Percentiles rank a stretch among this genome's conserved stretches.
These are phyloP conservation scores for Primulina tabacum DNA, from an alignment of 257 asterid species.

Conservation along the genomic window DNA sequence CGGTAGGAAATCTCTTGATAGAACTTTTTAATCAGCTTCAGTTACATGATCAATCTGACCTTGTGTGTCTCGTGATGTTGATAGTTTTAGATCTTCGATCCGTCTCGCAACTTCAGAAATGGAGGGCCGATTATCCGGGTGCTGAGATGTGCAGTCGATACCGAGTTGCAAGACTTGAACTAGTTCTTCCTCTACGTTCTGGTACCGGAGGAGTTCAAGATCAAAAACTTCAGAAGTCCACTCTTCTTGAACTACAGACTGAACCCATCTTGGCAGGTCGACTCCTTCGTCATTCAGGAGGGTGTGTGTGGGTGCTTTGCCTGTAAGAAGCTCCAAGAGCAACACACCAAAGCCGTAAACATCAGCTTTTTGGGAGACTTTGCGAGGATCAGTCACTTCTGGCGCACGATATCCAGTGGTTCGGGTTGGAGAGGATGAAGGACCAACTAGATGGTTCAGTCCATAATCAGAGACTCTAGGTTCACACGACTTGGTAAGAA, in stretches of 20 bases:
- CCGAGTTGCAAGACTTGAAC: conserved; percentile 43
- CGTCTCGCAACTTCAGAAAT: conserved; percentile 32
- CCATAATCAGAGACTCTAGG: conserved; percentile 48
- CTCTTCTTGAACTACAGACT: conserved; percentile 38
- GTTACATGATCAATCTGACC: conserved; percentile 29
- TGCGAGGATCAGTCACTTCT: conserved; percentile 40
- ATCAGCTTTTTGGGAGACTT: conserved; percentile 44
- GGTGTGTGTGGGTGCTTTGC: conserved; percentile 43
- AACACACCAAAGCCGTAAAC: conserved; percentile 50
- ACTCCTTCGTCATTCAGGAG: conserved; percentile 46
- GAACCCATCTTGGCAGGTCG: conserved; percentile 52
- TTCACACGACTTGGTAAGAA: conserved; percentile 34
- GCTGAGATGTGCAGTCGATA: conserved; percentile 38
- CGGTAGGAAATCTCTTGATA: conserved; percentile 3
- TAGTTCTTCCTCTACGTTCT: conserved; percentile 39
- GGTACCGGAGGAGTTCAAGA: conserved; percentile 36
- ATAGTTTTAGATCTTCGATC: conserved; percentile 32
- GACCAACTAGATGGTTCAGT: conserved; percentile 37
- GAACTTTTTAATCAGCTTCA: conserved; percentile 28
- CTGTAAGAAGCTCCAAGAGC: conserved; percentile 46
- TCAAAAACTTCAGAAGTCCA: conserved; percentile 47
- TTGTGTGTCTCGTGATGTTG: conserved; percentile 20
- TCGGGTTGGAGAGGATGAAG: conserved; percentile 40
- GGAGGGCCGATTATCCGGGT: conserved; percentile 39
- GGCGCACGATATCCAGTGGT: conserved; percentile 47